Evolutionary conservation across 2,329 filamentous ascomycete genomes (phyloP), one percentile per base, ranked within the genome.

Genomic region (Emmonsia crescens): DNA sequence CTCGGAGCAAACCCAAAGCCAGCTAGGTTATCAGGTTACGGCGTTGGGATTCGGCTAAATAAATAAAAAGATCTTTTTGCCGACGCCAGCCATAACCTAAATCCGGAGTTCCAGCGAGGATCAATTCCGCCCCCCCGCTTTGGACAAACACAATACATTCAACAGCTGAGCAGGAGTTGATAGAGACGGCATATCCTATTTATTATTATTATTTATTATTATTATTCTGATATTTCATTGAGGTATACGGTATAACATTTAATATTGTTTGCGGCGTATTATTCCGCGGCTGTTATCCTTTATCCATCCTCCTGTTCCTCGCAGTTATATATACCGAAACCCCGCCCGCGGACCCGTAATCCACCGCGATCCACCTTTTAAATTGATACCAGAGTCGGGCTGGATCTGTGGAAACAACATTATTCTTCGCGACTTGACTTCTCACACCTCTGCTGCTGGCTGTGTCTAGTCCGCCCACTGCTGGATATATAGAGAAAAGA

Each of bases 41-140:
- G 21, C 12, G 3, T 46, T 2, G 10, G 46, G 29, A n/a, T 29
- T 36, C 31, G 24, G 56, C 27, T 27, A 56, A 12, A 8, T 38
- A 58, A 58, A 24, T n/a, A n/a, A n/a, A n/a, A n/a, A n/a, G n/a
- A n/a, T n/a, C 38, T 46, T 40, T 29, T 48, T 58, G 38, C 56
- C 56, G 56, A 40, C 56, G 52, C 52, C 52, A 56, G 21, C 52
- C 52, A 55, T 10, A 1, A 1, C n/a, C n/a, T n/a, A n/a, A n/a
- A n/a, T n/a, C n/a, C n/a, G n/a, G n/a, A n/a, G n/a, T n/a, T n/a
- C n/a, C n/a, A n/a, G n/a, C n/a, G n/a, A n/a, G n/a, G n/a, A n/a
- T n/a, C n/a, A 51, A 27, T 10, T 24, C 42, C 42, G 12, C 33
- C 33, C 9, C 9, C 33, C 33, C 33, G 33, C 9, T 36, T 36